phyloP scores from a whole-genome alignment of 257 asterid species.

The Prunella vulgaris region DNA sequence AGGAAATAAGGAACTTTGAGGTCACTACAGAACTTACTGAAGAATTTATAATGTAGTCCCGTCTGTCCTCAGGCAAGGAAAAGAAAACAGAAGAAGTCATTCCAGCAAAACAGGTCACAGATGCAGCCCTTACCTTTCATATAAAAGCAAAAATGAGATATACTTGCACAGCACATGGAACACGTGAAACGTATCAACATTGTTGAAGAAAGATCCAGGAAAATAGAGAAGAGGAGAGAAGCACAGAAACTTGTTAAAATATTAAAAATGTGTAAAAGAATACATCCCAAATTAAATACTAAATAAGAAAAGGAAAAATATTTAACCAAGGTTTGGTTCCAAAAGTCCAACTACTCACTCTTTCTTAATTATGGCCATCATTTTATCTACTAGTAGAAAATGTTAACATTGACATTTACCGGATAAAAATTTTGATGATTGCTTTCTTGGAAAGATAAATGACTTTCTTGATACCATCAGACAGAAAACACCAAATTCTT shows the following conservation, averaged over 20 bases:
- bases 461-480: background rate
- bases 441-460: background rate
- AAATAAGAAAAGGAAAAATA: background rate
- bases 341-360: background rate
- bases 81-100: constrained; percentile 80
- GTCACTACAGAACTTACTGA: constrained; percentile 49
- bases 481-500: background rate
- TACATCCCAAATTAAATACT: background rate
- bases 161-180: background rate
- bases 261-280: background rate
- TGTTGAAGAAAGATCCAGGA: background rate
- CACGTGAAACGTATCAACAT: background rate
- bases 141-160: constrained; percentile 25
- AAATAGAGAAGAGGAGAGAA: background rate
- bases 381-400: background rate
- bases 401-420: constrained; percentile 3
- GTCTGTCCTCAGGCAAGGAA: constrained; percentile 61
- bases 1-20: background rate
- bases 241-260: background rate
- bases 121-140: constrained; percentile 87
- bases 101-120: constrained; percentile 97
- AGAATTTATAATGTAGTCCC: constrained; percentile 57
- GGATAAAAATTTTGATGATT: background rate
- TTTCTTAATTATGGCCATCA: background rate
- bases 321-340: constrained; percentile 1